Conservation (phyloP, 2,329 filamentous ascomycete species). For the Intubia oerlemansii region DNA sequence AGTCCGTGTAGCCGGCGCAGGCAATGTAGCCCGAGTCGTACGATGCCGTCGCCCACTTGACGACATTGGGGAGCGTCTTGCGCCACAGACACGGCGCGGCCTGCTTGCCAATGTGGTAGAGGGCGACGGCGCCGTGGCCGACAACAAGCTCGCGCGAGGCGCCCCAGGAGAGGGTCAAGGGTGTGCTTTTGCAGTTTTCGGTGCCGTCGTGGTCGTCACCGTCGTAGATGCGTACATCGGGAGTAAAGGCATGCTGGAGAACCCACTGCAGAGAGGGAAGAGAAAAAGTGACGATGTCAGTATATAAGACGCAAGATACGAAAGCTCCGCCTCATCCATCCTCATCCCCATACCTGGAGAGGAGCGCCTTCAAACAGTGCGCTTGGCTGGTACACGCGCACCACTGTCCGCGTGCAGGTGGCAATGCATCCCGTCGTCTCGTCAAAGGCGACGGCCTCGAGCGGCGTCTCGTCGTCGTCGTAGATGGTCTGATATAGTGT, state of each 20-base stretch:
- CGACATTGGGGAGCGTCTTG: slow-evolving; percentile 48
- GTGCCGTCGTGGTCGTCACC: no score
- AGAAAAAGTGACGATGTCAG: no score
- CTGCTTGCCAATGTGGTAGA: slow-evolving; percentile 33
- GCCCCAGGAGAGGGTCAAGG: slow-evolving; percentile 58
- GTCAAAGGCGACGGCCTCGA: slow-evolving; percentile 65
- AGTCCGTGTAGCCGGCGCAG: slow-evolving; percentile 56
- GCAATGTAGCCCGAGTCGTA: slow-evolving; percentile 78
- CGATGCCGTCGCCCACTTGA: slow-evolving; percentile 57
- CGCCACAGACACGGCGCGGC: slow-evolving; percentile 46
- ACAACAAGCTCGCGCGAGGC: slow-evolving; percentile 65
- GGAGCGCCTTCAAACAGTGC: slow-evolving; percentile 47
- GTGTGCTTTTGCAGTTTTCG: no score
- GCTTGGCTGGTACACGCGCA: slow-evolving; percentile 63
- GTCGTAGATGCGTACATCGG: slow-evolving; percentile 13
- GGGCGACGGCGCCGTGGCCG: slow-evolving; percentile 44
- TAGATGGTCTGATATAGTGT: slow-evolving; percentile 78
- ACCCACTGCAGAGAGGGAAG: slow-evolving; percentile 34
- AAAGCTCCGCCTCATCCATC: no score
- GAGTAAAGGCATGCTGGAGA: slow-evolving; percentile 27
- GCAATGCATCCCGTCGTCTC: slow-evolving; percentile 72
- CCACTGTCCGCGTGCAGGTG: slow-evolving; percentile 39
- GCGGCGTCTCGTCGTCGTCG: slow-evolving; percentile 44
- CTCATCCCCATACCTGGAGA: no score
- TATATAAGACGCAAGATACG: no score